Percentiles rank a stretch among this genome's conserved stretches.
Evolutionary conservation across 2,329 filamentous ascomycete species (phyloP).

Genomic region (Amauroascus verrucosus): DNA sequence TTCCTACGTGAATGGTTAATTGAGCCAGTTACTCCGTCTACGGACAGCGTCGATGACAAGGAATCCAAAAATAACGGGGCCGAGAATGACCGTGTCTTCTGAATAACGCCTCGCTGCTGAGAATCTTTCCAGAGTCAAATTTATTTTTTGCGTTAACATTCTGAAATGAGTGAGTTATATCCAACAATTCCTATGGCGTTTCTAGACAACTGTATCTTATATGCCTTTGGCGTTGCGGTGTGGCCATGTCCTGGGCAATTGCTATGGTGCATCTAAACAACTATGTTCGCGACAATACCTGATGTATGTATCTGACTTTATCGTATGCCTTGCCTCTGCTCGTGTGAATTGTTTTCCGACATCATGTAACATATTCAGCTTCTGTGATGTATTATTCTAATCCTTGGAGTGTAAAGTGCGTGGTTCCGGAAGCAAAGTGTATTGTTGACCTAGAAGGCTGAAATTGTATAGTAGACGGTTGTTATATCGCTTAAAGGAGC

Average conservation of each 20-base stretch:
- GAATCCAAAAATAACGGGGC: background rate
- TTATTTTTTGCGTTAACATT: background rate
- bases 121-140: background rate
- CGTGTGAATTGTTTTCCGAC: too few species aligned
- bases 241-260: too few species aligned
- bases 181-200: background rate
- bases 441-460: too few species aligned
- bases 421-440: too few species aligned
- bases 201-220: background rate
- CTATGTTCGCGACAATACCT: too few species aligned
- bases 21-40: conserved; percentile 8
- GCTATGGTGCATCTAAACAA: background rate
- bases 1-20: conserved; percentile 30
- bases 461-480: too few species aligned
- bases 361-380: too few species aligned
- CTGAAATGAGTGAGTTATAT: background rate
- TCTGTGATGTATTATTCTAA: too few species aligned
- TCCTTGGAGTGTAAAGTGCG: too few species aligned
- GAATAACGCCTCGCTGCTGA: background rate
- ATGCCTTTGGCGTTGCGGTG: background rate
- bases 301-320: too few species aligned
- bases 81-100: conserved; percentile 2
- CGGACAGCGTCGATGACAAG: background rate
- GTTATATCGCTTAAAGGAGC: too few species aligned
- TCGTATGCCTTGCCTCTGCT: background rate